A percentile compares a stretch with the other conserved stretches of the same genome.
phyloP scores from a whole-genome alignment of 768 basidiomycete genomes.

The Leccinellum rugosiceps region DNA sequence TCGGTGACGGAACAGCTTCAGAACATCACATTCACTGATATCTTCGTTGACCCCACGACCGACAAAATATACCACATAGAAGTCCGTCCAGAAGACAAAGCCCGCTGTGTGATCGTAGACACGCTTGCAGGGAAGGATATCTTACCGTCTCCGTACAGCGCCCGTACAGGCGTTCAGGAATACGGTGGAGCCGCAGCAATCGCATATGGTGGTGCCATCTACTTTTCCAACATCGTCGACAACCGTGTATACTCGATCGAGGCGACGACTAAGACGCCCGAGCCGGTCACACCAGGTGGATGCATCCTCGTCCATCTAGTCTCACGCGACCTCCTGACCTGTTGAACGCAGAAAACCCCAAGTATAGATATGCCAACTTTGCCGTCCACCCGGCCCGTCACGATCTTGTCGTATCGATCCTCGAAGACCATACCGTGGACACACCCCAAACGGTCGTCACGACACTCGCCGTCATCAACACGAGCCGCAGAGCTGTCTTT shows the following conservation, averaged over 20 bases:
- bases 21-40: conserved; percentile 35
- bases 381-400: conserved; percentile 51
- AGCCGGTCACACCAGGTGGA: conserved; percentile 61
- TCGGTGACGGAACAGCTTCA: conserved; percentile 12
- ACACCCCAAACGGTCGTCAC: conserved; percentile 40
- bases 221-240: conserved; percentile 58
- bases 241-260: conserved; percentile 49
- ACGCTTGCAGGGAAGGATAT: conserved; percentile 47
- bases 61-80: conserved; percentile 55
- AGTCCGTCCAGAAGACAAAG: conserved; percentile 52
- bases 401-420: conserved; percentile 55
- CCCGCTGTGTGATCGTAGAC: conserved; percentile 55
- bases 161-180: conserved; percentile 59
- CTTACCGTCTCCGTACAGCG: conserved; percentile 53
- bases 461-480: conserved; percentile 55
- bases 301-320: conserved; percentile 3
- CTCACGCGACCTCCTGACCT: background rate
- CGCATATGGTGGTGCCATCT: conserved; percentile 46
- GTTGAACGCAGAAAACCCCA: conserved; percentile 9
- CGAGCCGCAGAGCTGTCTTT: conserved; percentile 39
- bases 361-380: conserved; percentile 62
- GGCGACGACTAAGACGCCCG: conserved; percentile 26
- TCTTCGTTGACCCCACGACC: conserved; percentile 52
- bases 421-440: conserved; percentile 66
- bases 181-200: conserved; percentile 67